These are phyloP conservation scores for Hysterangium stoloniferum DNA, from an alignment of 768 basidiomycete species.

Conservation along the genomic window DNA sequence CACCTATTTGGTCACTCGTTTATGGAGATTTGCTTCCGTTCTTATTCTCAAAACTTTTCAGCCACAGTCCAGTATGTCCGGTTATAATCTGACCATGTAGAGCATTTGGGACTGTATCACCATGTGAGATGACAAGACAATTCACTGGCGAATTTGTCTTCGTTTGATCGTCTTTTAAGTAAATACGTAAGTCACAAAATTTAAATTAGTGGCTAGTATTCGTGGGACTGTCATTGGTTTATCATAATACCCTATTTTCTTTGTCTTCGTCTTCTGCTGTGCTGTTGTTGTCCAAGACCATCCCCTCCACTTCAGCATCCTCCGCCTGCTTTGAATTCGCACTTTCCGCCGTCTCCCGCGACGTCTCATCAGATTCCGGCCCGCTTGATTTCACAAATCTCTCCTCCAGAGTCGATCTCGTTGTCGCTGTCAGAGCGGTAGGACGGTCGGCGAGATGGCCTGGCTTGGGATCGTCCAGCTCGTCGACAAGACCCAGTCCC, in stretches of 20 bases:
- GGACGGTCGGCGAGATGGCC: conserved; percentile 82
- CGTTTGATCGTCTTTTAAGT: too few species aligned
- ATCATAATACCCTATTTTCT: conserved; percentile 6
- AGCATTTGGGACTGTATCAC: too few species aligned
- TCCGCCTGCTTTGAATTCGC: conserved; percentile 6
- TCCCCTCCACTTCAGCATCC: conserved; percentile 17
- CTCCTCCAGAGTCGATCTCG: conserved; percentile 13
- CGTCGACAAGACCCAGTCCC: conserved; percentile 63
- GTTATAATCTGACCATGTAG: too few species aligned
- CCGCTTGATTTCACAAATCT: conserved; percentile 15
- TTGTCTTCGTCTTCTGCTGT: conserved; percentile 12
- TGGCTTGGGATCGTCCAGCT: conserved; percentile 76
- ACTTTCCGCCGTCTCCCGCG: conserved; percentile 1
- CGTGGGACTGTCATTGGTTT: not conserved
- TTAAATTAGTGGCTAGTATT: too few species aligned
- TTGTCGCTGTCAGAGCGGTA: conserved; percentile 43
- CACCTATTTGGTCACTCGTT: conserved; percentile 24
- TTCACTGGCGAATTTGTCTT: too few species aligned
- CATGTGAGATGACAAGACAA: too few species aligned
- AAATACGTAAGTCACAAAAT: too few species aligned
- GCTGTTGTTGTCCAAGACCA: conserved; percentile 16
- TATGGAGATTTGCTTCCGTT: not conserved
- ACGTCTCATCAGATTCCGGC: not conserved
- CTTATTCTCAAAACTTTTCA: not conserved
- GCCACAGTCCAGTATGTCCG: too few species aligned